Conservation (phyloP, 1,284 basidiomycete species). For the Hemileia vastatrix region DNA sequence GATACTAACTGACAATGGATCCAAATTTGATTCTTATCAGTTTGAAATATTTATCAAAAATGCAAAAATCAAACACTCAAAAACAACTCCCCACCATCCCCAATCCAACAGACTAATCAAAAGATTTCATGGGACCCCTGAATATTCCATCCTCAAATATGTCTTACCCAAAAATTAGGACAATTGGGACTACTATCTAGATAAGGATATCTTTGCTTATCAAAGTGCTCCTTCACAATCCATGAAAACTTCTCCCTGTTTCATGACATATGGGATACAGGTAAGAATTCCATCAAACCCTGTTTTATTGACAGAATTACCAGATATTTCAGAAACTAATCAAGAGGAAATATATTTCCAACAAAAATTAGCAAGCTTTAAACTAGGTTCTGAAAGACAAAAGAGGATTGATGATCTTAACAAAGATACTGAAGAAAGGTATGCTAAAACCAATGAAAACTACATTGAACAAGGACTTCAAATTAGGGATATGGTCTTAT, state of each 20-base stretch:
- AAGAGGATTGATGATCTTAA: too few species aligned
- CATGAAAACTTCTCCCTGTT: conserved; percentile 3
- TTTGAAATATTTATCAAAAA: background rate
- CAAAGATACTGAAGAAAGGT: too few species aligned
- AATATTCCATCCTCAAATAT: background rate
- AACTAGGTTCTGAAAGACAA: too few species aligned
- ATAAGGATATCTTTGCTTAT: conserved; percentile 2
- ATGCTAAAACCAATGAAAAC: too few species aligned
- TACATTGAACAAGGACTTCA: too few species aligned
- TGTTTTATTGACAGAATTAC: too few species aligned
- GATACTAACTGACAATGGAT: conserved; percentile 3
- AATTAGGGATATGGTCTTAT: too few species aligned
- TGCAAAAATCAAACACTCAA: background rate
- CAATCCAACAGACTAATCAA: conserved; percentile 8
- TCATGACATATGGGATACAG: conserved; percentile 2
- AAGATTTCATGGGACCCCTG: conserved; percentile 3
- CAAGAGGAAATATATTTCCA: too few species aligned
- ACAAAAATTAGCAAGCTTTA: too few species aligned
- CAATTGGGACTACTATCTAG: background rate
- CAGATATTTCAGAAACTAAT: too few species aligned
- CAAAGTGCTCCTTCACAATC: background rate
- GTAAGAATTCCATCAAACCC: background rate
- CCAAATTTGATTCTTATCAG: background rate
- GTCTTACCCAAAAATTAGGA: conserved; percentile 3
- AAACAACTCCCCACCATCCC: background rate